Percentiles rank a stretch among this genome's conserved stretches.
These are phyloP conservation scores for Claviceps sp. DNA, from an alignment of 2,329 filamentous ascomycete genomes.

Conservation along the genomic window DNA sequence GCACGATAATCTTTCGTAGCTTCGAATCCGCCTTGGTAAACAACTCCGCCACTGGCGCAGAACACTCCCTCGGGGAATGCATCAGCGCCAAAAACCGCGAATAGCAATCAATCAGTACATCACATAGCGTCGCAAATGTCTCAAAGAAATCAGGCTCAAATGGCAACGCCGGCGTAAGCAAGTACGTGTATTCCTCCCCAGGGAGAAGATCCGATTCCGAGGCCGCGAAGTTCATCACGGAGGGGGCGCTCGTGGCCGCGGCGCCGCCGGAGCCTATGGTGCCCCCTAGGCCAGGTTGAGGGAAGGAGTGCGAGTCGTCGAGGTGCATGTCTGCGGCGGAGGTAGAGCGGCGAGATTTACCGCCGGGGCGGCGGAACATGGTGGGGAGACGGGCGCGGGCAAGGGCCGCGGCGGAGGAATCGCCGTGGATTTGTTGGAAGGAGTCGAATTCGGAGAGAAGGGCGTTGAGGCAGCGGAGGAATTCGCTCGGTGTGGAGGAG, in stretches of 20 bases:
- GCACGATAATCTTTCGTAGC: conserved; percentile 78
- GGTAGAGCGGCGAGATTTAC: conserved; percentile 43
- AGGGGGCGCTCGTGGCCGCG: conserved; percentile 19
- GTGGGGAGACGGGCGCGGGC: conserved; percentile 68
- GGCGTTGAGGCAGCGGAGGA: conserved; percentile 72
- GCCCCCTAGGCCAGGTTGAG: conserved; percentile 7
- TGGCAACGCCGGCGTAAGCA: conserved; percentile 82
- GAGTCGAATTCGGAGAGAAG: conserved; percentile 86
- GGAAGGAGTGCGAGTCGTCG: conserved; percentile 17
- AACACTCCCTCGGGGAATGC: conserved; percentile 60
- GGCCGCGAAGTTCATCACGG: conserved; percentile 43
- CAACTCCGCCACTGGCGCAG: conserved; percentile 58
- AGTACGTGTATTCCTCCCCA: conserved; percentile 75
- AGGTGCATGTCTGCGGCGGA: conserved; percentile 30
- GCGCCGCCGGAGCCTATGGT: conserved; percentile 10
- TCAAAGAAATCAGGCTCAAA: conserved; percentile 97
- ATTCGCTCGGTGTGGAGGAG: conserved; percentile 66
- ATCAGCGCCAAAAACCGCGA: conserved; percentile 63
- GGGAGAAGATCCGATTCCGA: conserved; percentile 55
- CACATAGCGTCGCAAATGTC: conserved; percentile 89
- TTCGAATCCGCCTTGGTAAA: conserved; percentile 82
- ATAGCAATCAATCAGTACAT: conserved; percentile 89
- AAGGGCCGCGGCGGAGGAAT: conserved; percentile 56
- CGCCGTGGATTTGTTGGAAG: conserved; percentile 76
- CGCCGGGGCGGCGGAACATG: conserved; percentile 60